Evolutionary conservation across 257 asterid genomes (phyloP).

Genomic region (Solanum bulbocastanum): DNA sequence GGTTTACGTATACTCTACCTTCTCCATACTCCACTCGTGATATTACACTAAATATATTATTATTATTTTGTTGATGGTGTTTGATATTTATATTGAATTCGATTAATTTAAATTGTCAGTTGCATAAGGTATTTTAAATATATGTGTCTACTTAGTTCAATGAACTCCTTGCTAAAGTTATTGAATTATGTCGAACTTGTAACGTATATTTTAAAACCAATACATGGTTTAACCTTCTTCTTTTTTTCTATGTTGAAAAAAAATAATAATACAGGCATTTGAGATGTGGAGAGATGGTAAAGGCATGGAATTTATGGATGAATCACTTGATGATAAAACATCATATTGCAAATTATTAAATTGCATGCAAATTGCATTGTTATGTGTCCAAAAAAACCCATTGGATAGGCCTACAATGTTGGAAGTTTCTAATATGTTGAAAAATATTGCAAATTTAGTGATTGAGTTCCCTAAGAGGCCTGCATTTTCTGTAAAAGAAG

Average conservation of each 20-base stretch:
- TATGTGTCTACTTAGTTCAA: too few relatives aligned
- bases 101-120: background rate
- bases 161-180: too few relatives aligned
- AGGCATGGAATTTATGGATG: conserved; percentile 17
- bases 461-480: conserved; percentile 8
- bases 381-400: conserved; percentile 24
- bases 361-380: conserved; percentile 24
- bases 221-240: background rate
- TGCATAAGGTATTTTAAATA: too few relatives aligned
- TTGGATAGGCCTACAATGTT: conserved; percentile 22
- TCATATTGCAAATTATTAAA: conserved; percentile 12
- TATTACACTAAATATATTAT: too few relatives aligned
- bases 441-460: background rate
- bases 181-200: too few relatives aligned
- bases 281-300: conserved; percentile 14
- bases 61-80: background rate
- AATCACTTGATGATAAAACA: conserved; percentile 9
- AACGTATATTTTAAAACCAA: background rate
- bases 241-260: background rate
- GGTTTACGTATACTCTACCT: too few relatives aligned
- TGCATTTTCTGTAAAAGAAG: conserved; percentile 9
- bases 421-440: conserved; percentile 20
- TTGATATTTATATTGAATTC: too few relatives aligned
- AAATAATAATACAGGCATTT: conserved; percentile 9
- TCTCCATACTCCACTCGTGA: too few relatives aligned